Base-by-base conservation (phyloP, 306 rosid genomes). In the Hippophae gyantsensis region DNA sequence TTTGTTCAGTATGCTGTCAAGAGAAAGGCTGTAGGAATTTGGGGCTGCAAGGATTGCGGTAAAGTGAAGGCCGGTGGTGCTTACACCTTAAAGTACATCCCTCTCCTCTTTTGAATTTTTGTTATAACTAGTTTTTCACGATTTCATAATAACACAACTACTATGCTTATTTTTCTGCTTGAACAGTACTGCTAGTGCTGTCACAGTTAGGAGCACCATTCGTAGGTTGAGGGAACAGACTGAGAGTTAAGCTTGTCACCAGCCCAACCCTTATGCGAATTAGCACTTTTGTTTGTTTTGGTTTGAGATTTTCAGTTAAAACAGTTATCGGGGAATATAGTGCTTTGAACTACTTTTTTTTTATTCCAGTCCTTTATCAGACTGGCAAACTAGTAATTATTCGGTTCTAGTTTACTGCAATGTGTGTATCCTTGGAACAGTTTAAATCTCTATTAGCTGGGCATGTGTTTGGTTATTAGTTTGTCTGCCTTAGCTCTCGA, bases 11-110 rank as follows among this genome's bases (percentile, higher is more conserved):
- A 75, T 65, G 92, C 92, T 25, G 95, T 87, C 81, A 87, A 87
- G 80, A 87, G 95, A 60, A 84, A 87, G 75, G 89, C 83, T 12
- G 92, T 87, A 23, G 95, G 95, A 72, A 87, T 87, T 61, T 87
- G 92, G 95, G 92, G 92, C 32, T 87, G 92, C 80, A 87, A 87
- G 78, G 95, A 87, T 70, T 87, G 95, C 52, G 95, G 95, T 42
- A 87, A 87, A 80, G 92, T 84, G 64, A 84, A 87, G 65, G 92
- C 95, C 0, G 89, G 89, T 5, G 95, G 95, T 56, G 95, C 84
- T 58, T 87, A 87, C 73, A 87, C 89, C 38, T 67, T 82, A 81
- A 87, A 87, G 95, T 84, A 82, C 73, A 66, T 48, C 14, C 7
- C 23, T 48, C 50, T 43, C 10, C 6, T 1, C 7, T 32, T 2